A percentile compares a stretch with the other conserved stretches of the same genome.
These are phyloP conservation scores for Pichia occidentalis DNA, from an alignment of 805 yeast genomes.

Conservation along the genomic window DNA sequence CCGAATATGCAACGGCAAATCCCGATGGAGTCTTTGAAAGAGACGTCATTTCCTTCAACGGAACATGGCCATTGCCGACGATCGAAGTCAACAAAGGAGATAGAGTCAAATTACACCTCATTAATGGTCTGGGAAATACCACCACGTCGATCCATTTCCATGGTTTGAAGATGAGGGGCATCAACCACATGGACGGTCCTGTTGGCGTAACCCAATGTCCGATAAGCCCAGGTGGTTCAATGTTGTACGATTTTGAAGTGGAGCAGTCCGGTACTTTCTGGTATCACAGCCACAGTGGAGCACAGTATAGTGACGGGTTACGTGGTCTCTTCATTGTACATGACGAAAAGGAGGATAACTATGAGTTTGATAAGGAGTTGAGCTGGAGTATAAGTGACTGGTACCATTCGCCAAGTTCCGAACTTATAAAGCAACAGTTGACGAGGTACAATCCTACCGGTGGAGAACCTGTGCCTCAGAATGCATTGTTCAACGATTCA, in stretches of 20 bases:
- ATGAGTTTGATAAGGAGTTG: constrained; percentile 57
- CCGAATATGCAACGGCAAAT: constrained; percentile 54
- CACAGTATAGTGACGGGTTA: constrained; percentile 75
- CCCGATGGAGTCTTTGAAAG: constrained; percentile 59
- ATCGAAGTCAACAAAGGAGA: constrained; percentile 63
- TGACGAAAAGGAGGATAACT: constrained; percentile 43
- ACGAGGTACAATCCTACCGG: constrained; percentile 75
- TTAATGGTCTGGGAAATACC: constrained; percentile 48
- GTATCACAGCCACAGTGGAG: constrained; percentile 77
- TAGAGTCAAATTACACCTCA: constrained; percentile 49
- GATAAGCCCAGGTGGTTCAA: constrained; percentile 59
- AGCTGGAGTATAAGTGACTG: constrained; percentile 54
- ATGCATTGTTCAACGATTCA: constrained; percentile 58
- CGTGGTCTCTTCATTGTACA: constrained; percentile 64
- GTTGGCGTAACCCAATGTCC: constrained; percentile 78
- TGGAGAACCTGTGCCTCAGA: constrained; percentile 75
- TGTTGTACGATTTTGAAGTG: constrained; percentile 64
- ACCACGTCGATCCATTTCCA: constrained; percentile 71
- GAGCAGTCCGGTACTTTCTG: constrained; percentile 74
- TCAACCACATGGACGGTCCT: constrained; percentile 70
- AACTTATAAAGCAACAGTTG: constrained; percentile 42
- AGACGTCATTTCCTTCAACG: constrained; percentile 60
- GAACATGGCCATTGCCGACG: constrained; percentile 67
- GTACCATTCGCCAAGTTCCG: constrained; percentile 50
- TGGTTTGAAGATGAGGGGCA: constrained; percentile 63